Base-by-base conservation (phyloP, 805 yeast genomes). In the Kazachstania africana region DNA sequence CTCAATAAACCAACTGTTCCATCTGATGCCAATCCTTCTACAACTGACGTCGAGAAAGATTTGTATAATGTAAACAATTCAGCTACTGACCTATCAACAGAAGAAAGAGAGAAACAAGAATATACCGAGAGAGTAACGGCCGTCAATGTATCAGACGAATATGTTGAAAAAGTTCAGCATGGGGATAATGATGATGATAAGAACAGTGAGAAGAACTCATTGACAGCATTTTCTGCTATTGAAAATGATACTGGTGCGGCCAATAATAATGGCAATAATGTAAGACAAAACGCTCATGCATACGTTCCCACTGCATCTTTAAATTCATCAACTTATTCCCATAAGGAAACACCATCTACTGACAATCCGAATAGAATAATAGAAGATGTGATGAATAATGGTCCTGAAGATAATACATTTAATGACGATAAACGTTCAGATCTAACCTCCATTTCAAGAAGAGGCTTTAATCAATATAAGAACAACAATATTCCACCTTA, bases 381-480 rank as follows among this genome's bases (percentile, higher is more conserved):
- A 20, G 48, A 49, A 27, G 53, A 47, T 31, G 43, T 50, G 12
- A 44, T 48, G 6, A 10, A 19, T 15, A 30, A n/a, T 16, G 16
- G n/a, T 4, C 19, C 12, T 5, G 5, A n/a, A 2, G 31, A 37
- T 26, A 43, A 40, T 23, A 35, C 37, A n/a, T n/a, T 13, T 23
- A 15, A 16, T 10, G 47, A 40, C 13, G 54, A 45, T 12, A 43
- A 44, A 15, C 72, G 64, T 28, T 78, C 88, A 1, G 78, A 76
- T 45, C 77, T 80, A 53, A 79, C 91, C 1, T 75, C 84, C 32
- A 81, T 80, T 2, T 77, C 87, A 6, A 88, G 79, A 54, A 63
- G 88, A 49, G 85, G 76, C 17, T 65, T 73, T 12, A 79, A 79
- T 45, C 81, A 79, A 12, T 55, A 60, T 17, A 74, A 70, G 42